Evolutionary conservation across 805 yeast genomes (phyloP).

Genomic region (Saccharomyces jurei): DNA sequence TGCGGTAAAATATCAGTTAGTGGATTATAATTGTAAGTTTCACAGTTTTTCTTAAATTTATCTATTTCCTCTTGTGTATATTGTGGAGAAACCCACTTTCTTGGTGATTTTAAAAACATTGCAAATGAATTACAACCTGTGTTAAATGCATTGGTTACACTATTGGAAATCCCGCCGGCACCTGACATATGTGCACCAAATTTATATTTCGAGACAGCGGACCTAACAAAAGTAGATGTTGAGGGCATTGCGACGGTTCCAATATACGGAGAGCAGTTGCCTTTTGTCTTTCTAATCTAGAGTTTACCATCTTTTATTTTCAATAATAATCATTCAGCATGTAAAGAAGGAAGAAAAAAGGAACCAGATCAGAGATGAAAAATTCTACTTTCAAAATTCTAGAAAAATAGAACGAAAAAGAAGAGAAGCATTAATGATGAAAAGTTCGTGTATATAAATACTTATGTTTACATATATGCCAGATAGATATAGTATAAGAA

Average conservation of each 20-base stretch:
- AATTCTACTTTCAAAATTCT: background rate
- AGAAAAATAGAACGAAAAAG: background rate
- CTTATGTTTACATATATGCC: background rate
- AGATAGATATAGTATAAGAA: background rate
- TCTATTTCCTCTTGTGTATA: conserved; percentile 57
- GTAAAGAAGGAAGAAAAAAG: background rate
- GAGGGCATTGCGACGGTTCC: background rate
- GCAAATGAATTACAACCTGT: conserved; percentile 75
- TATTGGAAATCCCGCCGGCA: conserved; percentile 69
- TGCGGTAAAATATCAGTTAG: conserved; percentile 81
- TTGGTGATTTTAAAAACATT: conserved; percentile 79
- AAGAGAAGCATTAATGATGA: background rate
- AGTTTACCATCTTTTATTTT: background rate
- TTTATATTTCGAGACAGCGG: conserved; percentile 39
- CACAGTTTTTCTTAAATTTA: conserved; percentile 58
- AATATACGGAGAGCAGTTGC: background rate
- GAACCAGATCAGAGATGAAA: background rate
- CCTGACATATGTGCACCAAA: conserved; percentile 89
- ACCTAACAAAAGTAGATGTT: conserved; percentile 34
- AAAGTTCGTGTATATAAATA: background rate
- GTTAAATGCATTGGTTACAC: conserved; percentile 50
- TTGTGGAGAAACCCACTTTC: conserved; percentile 84
- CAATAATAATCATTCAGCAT: background rate
- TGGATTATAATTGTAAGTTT: conserved; percentile 58
- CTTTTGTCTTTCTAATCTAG: background rate